A percentile compares a stretch with the other conserved stretches of the same genome.
Conservation (phyloP, 2,329 filamentous ascomycete species). For the Ophiostoma himal-ulmi region DNA sequence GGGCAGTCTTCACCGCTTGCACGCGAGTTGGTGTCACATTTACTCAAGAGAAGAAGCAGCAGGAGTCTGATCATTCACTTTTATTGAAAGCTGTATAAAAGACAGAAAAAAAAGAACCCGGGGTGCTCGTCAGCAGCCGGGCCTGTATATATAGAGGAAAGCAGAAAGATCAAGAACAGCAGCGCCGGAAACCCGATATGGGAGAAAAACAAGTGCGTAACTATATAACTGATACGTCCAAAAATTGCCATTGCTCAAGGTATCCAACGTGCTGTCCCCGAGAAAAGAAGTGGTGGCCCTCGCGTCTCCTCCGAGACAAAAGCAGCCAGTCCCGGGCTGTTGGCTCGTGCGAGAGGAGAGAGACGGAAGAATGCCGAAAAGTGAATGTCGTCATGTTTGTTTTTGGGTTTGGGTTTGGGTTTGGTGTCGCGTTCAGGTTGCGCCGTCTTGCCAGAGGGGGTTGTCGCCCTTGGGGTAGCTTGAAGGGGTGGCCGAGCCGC, state of each 20-base stretch:
- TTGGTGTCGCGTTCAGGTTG: not conserved
- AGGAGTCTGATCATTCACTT: not conserved
- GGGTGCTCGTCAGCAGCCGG: conserved; percentile 7
- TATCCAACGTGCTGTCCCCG: not conserved
- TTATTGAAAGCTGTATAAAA: not conserved
- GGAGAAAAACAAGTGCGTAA: not conserved
- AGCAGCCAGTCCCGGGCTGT: not conserved
- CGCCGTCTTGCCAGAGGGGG: not conserved
- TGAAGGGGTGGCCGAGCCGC: not conserved
- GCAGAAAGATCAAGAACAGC: not conserved
- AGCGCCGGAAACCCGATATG: too few species aligned
- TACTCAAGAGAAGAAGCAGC: not conserved
- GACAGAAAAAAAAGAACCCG: conserved; percentile 11
- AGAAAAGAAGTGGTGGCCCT: not conserved
- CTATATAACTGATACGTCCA: not conserved
- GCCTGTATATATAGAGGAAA: conserved; percentile 13
- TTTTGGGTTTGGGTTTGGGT: not conserved
- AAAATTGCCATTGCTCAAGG: not conserved
- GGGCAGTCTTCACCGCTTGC: too few species aligned
- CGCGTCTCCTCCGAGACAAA: not conserved
- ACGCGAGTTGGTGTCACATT: not conserved
- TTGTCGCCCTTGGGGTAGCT: not conserved
- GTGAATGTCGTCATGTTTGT: not conserved
- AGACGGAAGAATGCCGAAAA: not conserved
- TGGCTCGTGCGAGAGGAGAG: not conserved